phyloP scores from a whole-genome alignment of 495 filamentous ascomycete genomes.

The Choiromyces venosus region DNA sequence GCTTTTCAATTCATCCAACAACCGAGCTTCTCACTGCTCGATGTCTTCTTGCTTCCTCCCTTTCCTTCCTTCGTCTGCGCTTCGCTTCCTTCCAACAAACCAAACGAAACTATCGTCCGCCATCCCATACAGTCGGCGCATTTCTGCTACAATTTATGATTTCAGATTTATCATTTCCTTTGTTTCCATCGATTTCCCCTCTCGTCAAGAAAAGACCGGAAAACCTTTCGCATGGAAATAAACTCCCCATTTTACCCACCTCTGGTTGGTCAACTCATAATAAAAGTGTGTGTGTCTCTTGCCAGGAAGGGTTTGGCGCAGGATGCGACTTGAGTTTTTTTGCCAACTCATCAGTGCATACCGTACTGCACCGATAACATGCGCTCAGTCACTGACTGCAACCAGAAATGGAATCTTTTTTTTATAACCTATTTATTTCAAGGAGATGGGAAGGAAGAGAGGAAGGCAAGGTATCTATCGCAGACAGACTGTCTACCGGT shows the following conservation, averaged over 20 bases:
- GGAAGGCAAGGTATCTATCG: not conserved
- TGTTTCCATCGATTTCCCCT: not conserved
- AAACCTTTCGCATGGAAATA: not conserved
- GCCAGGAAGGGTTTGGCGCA: not conserved
- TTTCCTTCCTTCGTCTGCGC: too few species aligned
- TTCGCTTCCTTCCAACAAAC: not conserved
- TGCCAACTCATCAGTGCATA: constrained; percentile 4
- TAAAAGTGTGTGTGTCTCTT: not conserved
- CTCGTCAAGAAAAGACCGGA: not conserved
- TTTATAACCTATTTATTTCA: constrained; percentile 1
- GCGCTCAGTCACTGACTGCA: not conserved
- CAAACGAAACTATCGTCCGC: not conserved
- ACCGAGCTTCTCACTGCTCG: not conserved
- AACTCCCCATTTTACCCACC: not conserved
- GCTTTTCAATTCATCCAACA: not conserved
- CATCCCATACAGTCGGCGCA: not conserved
- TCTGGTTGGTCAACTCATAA: not conserved
- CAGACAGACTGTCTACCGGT: too few species aligned
- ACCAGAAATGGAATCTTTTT: not conserved
- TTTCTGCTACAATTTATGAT: not conserved
- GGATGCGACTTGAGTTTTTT: not conserved
- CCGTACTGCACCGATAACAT: constrained; percentile 1
- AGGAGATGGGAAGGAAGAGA: not conserved
- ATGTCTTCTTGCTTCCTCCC: not conserved
- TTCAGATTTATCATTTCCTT: not conserved